These are phyloP conservation scores for Pleodorina starrii DNA, from an alignment of 139 green algal genomes.

Conservation along the genomic window DNA sequence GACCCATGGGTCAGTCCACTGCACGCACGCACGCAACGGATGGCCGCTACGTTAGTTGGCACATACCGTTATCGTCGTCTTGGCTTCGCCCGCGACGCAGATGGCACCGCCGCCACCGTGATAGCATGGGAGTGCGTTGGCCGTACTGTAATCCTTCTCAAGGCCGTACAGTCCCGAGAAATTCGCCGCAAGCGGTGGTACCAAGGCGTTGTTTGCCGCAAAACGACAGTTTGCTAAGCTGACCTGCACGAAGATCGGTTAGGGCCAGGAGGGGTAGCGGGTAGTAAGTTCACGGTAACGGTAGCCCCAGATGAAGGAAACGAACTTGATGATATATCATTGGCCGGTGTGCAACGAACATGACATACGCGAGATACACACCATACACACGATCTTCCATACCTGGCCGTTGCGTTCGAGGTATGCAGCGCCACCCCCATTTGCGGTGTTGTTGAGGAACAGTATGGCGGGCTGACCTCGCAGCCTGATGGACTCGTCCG, in stretches of 20 bases:
- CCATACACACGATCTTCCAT: background rate
- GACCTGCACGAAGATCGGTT: background rate
- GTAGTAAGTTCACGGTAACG: no score
- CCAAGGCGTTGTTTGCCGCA: background rate
- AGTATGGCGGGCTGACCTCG: background rate
- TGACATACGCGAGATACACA: no score
- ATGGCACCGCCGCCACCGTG: conserved; percentile 3
- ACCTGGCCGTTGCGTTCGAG: conserved; percentile 16
- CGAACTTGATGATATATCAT: no score
- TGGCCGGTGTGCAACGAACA: no score
- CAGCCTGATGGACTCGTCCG: background rate
- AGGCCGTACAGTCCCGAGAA: background rate
- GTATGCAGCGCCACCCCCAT: background rate
- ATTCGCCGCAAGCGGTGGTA: background rate
- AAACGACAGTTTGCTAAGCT: background rate
- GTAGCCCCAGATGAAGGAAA: no score
- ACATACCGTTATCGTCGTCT: background rate
- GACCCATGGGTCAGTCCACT: no score
- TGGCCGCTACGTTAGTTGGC: no score
- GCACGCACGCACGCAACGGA: no score
- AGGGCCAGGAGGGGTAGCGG: no score
- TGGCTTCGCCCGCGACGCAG: background rate
- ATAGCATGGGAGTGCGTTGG: background rate
- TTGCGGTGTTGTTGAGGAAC: background rate
- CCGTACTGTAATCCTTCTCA: background rate